Base-by-base conservation (phyloP, 768 basidiomycete species). In the Panellus pusillus region DNA sequence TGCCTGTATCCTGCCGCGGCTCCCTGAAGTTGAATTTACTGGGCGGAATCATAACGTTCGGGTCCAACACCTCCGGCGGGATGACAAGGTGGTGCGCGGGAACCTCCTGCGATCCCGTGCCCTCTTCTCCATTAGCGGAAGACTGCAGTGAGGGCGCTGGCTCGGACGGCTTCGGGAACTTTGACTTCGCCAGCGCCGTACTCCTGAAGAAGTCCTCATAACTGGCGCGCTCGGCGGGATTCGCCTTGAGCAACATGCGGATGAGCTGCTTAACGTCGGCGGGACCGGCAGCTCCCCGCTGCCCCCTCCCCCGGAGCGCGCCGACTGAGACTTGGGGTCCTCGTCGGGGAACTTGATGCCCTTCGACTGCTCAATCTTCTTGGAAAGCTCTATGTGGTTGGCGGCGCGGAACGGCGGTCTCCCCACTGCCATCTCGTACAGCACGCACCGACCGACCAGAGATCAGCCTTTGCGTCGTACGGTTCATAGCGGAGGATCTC, bases 401-500 rank as follows among this genome's bases (percentile, higher is more conserved):
- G 86, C 84, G 0, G 97, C 97, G 14, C 95, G 86, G 70, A 95
- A 99, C 0, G 97, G 97, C 2, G 97, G 91, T 62, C 85, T 86
- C 3, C 95, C 97, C 29, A 93, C 90, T 15, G 84, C 79, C 88
- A 97, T 98, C 70, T 99, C 97, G 72, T 86, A 99, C 2, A 98
- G 74, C 19, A 99, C 95, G 0, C 93, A 6, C 97, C 97, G 43
- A 98, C 94, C 28, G 93, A 95, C 97, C 97, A 99, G 1, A 99
- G 78, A 67, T 99, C 97, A 11, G 92, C 97, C 68, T 93, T 96
- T 17, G 95, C 95, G 68, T 97, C 94, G 70, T 99, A 98, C 67
- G 95, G 95, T 72, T 98, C 89, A 68, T 97, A 97, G 14, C 91
- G 84, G 11, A 99, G 74, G 63, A 99, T 98, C 71, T 99, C 97